Evolutionary conservation across 306 rosid genomes (phyloP), one percentile per base, ranked within the genome.

Genomic region (Malus asiatica): DNA sequence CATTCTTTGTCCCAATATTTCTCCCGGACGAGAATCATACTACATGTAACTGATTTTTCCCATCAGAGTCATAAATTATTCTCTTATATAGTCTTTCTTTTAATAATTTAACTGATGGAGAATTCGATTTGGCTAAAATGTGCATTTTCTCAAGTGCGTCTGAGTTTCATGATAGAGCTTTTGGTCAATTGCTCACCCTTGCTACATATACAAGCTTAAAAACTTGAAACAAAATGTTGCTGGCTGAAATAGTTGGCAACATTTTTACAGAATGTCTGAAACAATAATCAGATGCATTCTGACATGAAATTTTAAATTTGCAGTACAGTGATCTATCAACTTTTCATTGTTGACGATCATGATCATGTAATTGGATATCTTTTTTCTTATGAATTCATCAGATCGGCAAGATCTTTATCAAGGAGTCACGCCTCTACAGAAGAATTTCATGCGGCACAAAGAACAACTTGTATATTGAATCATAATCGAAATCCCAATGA

Each of bases 341-440:
- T 75, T 77, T 51, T 81, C 70, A 70, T 14, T 57, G 59, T 57
- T 19, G 58, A n/a, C 20, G 22, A 67, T 18, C 8, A 16, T 55
- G 69, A 29, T 46, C 57, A 45, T 61, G 46, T 55, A 14, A 12
- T 11, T 14, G 60, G 67, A n/a, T 27, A 22, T 62, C 16, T 33
- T 15, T 45, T 61, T 80, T 42, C 62, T 23, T 73, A 68, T 70
- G 70, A 76, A 79, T 79, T 68, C 78, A 80, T 75, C 84, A 93
- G 97, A 82, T 89, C 98, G 2, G 98, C 97, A 69, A 91, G 98
- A 79, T 89, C 90, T 85, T 84, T 91, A 67, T 85, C 96, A 23
- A 83, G 73, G 70, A 87, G 91, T 86, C 85, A 83, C 71, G 89
- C 98, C 71, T 91, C 98, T 64, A 66, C 90, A 53, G 79, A 87